Conservation (phyloP, 2,329 filamentous ascomycete species). For the Ambrosiella beaveri region DNA sequence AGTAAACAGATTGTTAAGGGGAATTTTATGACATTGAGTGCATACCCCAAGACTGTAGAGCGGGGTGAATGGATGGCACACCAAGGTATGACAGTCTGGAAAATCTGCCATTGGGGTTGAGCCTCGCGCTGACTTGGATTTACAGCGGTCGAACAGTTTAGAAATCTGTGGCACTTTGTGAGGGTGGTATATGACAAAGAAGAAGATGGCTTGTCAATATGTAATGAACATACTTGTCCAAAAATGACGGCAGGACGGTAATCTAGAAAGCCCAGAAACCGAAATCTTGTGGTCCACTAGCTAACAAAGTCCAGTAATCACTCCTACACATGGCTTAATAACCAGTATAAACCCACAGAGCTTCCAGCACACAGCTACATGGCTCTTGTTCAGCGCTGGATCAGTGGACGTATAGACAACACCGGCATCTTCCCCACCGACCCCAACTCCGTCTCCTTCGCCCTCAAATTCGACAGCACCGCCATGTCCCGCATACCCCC, state of each 20-base stretch:
- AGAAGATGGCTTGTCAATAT: slow-evolving; percentile 50
- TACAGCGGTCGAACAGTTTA: slow-evolving; percentile 69
- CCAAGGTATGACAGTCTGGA: slow-evolving; percentile 41
- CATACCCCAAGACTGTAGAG: slow-evolving; percentile 68
- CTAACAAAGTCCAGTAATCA: slow-evolving; percentile 36
- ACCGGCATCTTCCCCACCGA: slow-evolving; percentile 63
- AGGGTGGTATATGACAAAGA: slow-evolving; percentile 64
- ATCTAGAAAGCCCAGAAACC: slow-evolving; percentile 19
- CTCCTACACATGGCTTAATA: slow-evolving; percentile 74
- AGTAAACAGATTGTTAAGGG: slow-evolving; percentile 71
- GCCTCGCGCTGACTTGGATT: too few species aligned
- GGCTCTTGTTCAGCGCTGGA: slow-evolving; percentile 72
- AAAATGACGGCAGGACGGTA: slow-evolving; percentile 75
- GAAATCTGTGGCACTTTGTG: slow-evolving; percentile 63
- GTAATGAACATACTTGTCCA: slow-evolving; percentile 60
- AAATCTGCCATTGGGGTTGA: background rate
- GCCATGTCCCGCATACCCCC: slow-evolving; percentile 27
- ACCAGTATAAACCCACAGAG: slow-evolving; percentile 57
- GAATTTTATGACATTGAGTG: slow-evolving; percentile 78
- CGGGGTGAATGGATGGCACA: slow-evolving; percentile 77
- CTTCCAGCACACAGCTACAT: slow-evolving; percentile 71
- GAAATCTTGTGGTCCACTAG: background rate
- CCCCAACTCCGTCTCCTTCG: slow-evolving; percentile 38
- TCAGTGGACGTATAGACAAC: slow-evolving; percentile 67
- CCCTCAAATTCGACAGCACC: slow-evolving; percentile 32